Conservation (phyloP, 306 rosid genomes). For the Quercus glauca region DNA sequence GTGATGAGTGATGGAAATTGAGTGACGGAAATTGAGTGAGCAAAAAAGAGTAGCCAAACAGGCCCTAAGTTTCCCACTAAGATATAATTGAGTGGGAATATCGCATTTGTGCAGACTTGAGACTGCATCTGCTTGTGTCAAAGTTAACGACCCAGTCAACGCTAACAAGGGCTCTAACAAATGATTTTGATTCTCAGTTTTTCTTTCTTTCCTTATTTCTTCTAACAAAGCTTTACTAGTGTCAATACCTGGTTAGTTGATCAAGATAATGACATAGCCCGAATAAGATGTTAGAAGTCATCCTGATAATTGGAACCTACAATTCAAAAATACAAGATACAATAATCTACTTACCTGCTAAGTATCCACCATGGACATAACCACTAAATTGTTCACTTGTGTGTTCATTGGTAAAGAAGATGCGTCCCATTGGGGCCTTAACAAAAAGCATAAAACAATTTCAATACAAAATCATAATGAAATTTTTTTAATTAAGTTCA, state of each 20-base stretch:
- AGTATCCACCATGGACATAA: constrained; percentile 91
- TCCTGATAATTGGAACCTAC: too few relatives aligned
- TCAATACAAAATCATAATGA: neutral
- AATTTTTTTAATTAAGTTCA: neutral
- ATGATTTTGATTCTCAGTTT: constrained; percentile 49
- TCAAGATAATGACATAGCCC: too few relatives aligned
- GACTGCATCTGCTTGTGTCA: constrained; percentile 58
- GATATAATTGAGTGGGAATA: constrained; percentile 70
- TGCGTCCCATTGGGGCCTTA: constrained; percentile 80
- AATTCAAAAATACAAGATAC: neutral
- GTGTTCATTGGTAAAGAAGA: constrained; percentile 90
- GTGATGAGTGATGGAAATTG: too few relatives aligned
- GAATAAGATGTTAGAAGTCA: too few relatives aligned
- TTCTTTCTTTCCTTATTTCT: too few relatives aligned
- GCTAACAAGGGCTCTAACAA: constrained; percentile 75
- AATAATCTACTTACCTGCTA: constrained; percentile 47
- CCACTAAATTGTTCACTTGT: constrained; percentile 85
- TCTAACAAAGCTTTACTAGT: too few relatives aligned
- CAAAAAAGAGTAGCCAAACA: too few relatives aligned
- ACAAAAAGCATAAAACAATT: neutral
- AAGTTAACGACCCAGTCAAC: constrained; percentile 57
- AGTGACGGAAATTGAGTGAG: too few relatives aligned
- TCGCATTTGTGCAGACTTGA: constrained; percentile 75
- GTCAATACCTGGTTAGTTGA: too few relatives aligned
- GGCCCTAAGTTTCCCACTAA: constrained; percentile 60